Conservation (phyloP, 2,329 filamentous ascomycete genomes). For the Botryotinia calthae region DNA sequence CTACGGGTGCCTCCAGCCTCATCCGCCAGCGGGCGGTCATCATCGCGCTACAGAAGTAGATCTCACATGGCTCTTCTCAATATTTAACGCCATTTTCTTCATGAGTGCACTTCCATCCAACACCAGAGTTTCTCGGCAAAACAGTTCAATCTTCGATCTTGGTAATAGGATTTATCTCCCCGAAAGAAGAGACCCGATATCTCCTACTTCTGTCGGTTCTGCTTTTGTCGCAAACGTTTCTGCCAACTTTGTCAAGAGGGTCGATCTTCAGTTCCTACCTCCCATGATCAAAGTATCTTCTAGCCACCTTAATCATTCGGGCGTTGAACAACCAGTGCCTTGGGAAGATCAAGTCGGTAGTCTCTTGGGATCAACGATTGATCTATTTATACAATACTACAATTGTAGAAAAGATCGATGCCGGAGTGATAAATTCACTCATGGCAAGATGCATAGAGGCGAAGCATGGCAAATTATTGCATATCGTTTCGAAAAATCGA, state of each 20-base stretch:
- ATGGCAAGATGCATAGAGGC: background rate
- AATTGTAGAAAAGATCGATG: background rate
- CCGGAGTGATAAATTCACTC: background rate
- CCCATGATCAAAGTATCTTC: background rate
- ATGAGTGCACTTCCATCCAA: background rate
- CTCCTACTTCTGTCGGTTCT: too few relatives aligned
- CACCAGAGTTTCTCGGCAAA: accelerated
- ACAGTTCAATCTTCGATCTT: background rate
- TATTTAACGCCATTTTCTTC: background rate
- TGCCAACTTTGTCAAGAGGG: background rate
- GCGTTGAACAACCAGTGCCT: background rate
- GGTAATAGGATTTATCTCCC: background rate
- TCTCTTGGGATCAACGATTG: background rate
- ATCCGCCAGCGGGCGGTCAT: background rate
- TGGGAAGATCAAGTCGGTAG: background rate
- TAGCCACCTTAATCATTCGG: background rate
- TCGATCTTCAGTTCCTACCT: background rate
- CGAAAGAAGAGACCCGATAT: too few relatives aligned
- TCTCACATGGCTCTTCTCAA: background rate
- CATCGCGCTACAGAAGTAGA: background rate
- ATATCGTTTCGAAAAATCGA: background rate
- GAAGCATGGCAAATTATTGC: background rate
- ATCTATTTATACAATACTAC: background rate
- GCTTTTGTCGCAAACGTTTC: too few relatives aligned
- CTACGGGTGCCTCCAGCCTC: background rate